These are phyloP conservation scores for Phytophthora vignae DNA, from an alignment of 352 stramenopile species.

Conservation along the genomic window DNA sequence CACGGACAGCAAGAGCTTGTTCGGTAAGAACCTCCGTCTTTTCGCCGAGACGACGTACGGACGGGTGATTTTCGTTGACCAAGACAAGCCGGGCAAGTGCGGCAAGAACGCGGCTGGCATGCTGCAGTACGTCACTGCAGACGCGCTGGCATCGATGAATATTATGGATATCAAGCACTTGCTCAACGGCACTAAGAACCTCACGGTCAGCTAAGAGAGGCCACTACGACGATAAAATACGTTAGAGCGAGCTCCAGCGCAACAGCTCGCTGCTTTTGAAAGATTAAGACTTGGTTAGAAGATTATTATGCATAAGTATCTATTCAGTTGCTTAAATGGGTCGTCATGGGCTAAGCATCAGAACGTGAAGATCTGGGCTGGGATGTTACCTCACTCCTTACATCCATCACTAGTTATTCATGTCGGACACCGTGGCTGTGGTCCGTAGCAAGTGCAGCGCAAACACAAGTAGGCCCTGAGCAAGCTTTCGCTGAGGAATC, in stretches of 20 bases:
- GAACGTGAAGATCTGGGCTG: neutral
- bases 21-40: conserved; percentile 48
- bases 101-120: conserved; percentile 38
- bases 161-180: conserved; percentile 68
- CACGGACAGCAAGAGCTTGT: conserved; percentile 50
- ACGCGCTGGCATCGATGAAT: conserved; percentile 56
- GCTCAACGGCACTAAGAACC: conserved; percentile 55
- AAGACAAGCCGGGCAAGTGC: conserved; percentile 36
- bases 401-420: neutral
- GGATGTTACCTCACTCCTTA: neutral
- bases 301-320: neutral
- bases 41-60: conserved; percentile 47
- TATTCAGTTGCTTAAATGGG: neutral
- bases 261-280: neutral
- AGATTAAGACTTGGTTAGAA: neutral
- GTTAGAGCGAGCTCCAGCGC: neutral
- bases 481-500: no score
- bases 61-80: conserved; percentile 49
- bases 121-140: conserved; percentile 44
- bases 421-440: neutral
- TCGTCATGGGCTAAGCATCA: neutral
- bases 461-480: no score
- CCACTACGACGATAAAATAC: neutral
- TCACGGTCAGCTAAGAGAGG: conserved; percentile 36
- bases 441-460: neutral